phyloP scores from a whole-genome alignment of 2,329 filamentous ascomycete genomes.

The Fusarium pseudocircinatum region DNA sequence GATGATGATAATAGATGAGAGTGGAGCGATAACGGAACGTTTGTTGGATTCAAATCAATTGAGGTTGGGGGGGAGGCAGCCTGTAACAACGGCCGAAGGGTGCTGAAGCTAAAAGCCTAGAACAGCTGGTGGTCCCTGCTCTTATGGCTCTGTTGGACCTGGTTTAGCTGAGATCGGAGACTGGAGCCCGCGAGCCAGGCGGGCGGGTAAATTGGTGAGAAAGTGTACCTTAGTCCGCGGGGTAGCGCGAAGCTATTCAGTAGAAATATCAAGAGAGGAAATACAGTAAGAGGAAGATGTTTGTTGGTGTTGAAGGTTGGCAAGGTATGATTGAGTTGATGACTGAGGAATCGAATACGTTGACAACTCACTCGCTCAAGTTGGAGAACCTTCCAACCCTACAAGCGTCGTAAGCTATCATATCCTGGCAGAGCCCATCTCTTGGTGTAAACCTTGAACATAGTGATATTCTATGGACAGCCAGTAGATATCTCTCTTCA shows the following conservation, averaged over 20 bases:
- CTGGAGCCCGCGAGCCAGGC: constrained; percentile 33
- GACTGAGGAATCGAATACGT: constrained; percentile 11
- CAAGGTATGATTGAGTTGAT: not conserved
- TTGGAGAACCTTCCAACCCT: not conserved
- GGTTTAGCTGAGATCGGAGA: constrained; percentile 20
- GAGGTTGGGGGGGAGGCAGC: constrained; percentile 6
- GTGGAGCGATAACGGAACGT: constrained; percentile 21
- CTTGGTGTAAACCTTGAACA: not conserved
- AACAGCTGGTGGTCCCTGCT: constrained; percentile 21
- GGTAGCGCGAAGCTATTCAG: constrained; percentile 23
- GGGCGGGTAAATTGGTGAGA: constrained; percentile 31
- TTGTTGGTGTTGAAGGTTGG: not conserved
- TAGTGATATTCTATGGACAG: not conserved
- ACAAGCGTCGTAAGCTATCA: constrained; percentile 11
- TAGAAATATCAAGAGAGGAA: not conserved
- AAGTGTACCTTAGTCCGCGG: constrained; percentile 10
- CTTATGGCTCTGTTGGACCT: not conserved
- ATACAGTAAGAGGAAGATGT: too few species aligned
- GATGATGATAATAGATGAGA: constrained; percentile 14
- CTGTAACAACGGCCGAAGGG: not conserved
- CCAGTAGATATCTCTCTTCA: not conserved
- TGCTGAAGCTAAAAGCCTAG: not conserved
- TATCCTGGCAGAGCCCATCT: not conserved
- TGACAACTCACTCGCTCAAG: not conserved
- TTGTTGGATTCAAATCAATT: constrained; percentile 3